These are phyloP conservation scores for Trichoderma gamsii DNA, from an alignment of 495 filamentous ascomycete genomes.

Conservation along the genomic window DNA sequence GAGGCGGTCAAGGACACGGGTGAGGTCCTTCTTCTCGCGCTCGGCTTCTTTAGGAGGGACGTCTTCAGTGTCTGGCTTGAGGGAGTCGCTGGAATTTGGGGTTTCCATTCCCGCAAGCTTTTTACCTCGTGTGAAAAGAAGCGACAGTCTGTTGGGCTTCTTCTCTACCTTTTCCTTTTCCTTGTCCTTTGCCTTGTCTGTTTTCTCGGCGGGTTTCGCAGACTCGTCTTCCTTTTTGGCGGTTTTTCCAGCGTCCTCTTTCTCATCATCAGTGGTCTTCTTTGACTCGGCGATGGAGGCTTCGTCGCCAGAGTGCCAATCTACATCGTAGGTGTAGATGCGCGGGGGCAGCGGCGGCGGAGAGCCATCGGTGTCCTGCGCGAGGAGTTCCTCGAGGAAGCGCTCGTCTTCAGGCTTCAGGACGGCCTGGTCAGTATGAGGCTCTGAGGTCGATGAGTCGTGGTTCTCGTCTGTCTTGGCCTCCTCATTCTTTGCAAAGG, in stretches of 20 bases:
- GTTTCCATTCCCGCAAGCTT: slow-evolving; percentile 20
- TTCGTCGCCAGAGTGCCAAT: slow-evolving; percentile 35
- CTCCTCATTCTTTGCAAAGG: slow-evolving; percentile 11
- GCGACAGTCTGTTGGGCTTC: slow-evolving; percentile 26
- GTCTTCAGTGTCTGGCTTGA: neutral
- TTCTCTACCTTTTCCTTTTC: slow-evolving; percentile 19
- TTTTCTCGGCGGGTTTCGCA: slow-evolving; percentile 17
- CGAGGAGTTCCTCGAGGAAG: slow-evolving; percentile 40
- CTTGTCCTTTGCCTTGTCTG: slow-evolving; percentile 18
- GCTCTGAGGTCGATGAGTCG: slow-evolving; percentile 1
- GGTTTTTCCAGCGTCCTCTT: neutral
- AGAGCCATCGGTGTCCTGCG: slow-evolving; percentile 27
- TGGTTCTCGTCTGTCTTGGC: neutral
- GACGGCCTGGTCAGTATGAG: slow-evolving; percentile 20
- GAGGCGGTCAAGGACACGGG: slow-evolving; percentile 67
- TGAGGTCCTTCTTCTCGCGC: slow-evolving; percentile 68
- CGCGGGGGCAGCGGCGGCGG: slow-evolving; percentile 38
- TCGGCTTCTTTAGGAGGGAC: slow-evolving; percentile 32
- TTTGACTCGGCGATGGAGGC: slow-evolving; percentile 22
- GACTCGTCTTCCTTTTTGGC: neutral
- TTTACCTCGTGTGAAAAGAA: slow-evolving; percentile 26
- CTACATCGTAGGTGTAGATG: slow-evolving; percentile 28
- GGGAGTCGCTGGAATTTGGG: slow-evolving; percentile 15
- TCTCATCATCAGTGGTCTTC: neutral
- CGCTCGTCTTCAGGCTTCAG: slow-evolving; percentile 39